Evolutionary conservation across 345 rosid genomes (phyloP).

Genomic region (Gossypium anomalum): DNA sequence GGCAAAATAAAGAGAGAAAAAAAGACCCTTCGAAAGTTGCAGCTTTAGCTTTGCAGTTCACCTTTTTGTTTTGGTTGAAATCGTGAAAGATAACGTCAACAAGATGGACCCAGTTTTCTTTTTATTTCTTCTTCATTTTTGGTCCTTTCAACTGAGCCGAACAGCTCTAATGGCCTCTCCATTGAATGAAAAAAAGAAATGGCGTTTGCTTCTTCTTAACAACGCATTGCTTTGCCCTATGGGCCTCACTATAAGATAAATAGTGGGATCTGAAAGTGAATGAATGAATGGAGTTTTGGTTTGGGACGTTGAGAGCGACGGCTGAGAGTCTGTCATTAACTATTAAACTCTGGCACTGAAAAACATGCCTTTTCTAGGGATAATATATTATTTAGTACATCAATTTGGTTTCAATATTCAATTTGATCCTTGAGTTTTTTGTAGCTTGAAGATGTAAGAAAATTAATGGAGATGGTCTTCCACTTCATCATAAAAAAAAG

Average conservation of each 20-base stretch:
- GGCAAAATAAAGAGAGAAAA: too few relatives aligned
- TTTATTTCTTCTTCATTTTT: too few relatives aligned
- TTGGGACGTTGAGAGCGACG: conserved; percentile 36
- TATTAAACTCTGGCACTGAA: conserved; percentile 60
- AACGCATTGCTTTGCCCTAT: not conserved
- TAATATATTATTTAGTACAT: too few relatives aligned
- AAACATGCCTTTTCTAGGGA: conserved; percentile 24
- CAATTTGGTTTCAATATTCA: too few relatives aligned
- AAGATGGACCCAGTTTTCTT: not conserved
- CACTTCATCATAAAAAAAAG: too few relatives aligned
- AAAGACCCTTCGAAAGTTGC: not conserved
- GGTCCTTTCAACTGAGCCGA: not conserved
- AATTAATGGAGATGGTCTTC: too few relatives aligned
- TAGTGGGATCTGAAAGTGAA: not conserved
- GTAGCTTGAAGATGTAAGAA: too few relatives aligned
- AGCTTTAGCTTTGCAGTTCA: not conserved
- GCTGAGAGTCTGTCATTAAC: conserved; percentile 27
- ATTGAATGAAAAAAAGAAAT: conserved; percentile 24
- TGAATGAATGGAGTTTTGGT: conserved; percentile 33
- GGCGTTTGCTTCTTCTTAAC: conserved; percentile 19
- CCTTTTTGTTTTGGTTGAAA: conserved; percentile 11
- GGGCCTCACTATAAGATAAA: conserved; percentile 27
- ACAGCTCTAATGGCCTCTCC: conserved; percentile 29
- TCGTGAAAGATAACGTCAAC: conserved; percentile 10
- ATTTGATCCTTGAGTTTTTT: too few relatives aligned